Percentiles rank a stretch among this genome's conserved stretches.
Conservation (phyloP, 1,284 basidiomycete species). For the Pterulicium gracile region DNA sequence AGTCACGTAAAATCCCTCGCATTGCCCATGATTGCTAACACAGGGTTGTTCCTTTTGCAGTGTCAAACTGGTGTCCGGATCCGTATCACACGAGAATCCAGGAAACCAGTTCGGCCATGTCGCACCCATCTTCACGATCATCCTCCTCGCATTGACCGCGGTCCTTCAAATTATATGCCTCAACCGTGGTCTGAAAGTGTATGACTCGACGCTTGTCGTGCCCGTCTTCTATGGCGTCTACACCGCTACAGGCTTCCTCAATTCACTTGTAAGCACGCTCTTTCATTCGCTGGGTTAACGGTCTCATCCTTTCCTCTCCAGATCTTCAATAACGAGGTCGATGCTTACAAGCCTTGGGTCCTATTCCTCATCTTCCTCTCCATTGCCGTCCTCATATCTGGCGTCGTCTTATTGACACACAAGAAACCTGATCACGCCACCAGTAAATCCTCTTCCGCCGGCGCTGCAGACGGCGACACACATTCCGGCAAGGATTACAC, state of each 20-base stretch:
- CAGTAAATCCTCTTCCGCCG: conserved; percentile 13
- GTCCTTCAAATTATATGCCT: conserved; percentile 86
- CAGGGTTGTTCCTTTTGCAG: conserved; percentile 22
- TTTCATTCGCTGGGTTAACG: not conserved
- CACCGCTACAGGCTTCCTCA: conserved; percentile 42
- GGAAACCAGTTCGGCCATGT: conserved; percentile 82
- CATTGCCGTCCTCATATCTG: conserved; percentile 74
- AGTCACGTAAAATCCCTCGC: conserved; percentile 46
- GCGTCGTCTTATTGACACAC: conserved; percentile 77
- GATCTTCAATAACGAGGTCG: conserved; percentile 75
- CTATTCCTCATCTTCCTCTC: conserved; percentile 80
- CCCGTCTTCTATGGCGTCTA: conserved; percentile 69
- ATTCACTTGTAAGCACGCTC: conserved; percentile 17
- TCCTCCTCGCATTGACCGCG: conserved; percentile 71
- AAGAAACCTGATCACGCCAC: conserved; percentile 60
- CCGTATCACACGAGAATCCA: conserved; percentile 62
- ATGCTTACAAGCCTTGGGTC: conserved; percentile 76
- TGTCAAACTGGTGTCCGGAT: conserved; percentile 68
- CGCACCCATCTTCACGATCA: conserved; percentile 74
- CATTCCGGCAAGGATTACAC: conserved; percentile 23
- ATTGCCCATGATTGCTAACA: conserved; percentile 1
- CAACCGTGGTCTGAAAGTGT: conserved; percentile 75
- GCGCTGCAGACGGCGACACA: conserved; percentile 10
- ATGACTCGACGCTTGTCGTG: conserved; percentile 70
- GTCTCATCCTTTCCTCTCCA: conserved; percentile 10